phyloP scores from a whole-genome alignment of 2,329 filamentous ascomycete species.

The Trichoderma sp. region DNA sequence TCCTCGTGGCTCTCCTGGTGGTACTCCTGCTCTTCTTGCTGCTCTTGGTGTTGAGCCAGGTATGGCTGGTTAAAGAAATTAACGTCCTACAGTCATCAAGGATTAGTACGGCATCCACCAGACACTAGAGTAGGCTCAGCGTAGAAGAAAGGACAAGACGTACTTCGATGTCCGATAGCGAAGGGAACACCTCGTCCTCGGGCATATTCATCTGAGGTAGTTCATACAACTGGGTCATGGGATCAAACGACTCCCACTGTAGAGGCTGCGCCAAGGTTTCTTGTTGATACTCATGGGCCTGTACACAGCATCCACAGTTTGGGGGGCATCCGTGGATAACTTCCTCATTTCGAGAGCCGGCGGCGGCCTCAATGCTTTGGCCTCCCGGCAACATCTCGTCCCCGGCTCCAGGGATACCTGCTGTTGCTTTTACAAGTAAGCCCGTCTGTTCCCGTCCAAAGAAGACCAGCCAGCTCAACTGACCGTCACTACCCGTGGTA shows the following conservation, averaged over 20 bases:
- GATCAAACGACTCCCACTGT: not conserved
- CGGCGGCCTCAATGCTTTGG: not conserved
- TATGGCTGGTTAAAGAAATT: slow-evolving; percentile 13
- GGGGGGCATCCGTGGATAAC: not conserved
- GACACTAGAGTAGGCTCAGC: not conserved
- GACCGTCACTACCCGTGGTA: slow-evolving; percentile 2
- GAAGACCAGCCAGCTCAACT: not conserved
- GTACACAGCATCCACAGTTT: too few relatives aligned
- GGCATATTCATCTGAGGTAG: slow-evolving; percentile 1
- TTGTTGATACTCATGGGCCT: not conserved
- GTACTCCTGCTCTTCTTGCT: not conserved
- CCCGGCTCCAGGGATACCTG: not conserved
- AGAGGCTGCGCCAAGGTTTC: not conserved
- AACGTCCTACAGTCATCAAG: not conserved
- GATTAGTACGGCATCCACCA: not conserved
- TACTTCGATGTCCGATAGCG: slow-evolving; percentile 24
- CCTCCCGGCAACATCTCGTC: not conserved
- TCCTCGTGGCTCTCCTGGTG: too few relatives aligned
- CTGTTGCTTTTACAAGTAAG: not conserved
- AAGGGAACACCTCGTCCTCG: slow-evolving; percentile 19
- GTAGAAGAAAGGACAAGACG: not conserved
- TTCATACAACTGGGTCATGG: not conserved
- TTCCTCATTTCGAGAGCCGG: not conserved
- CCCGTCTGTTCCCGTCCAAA: not conserved
- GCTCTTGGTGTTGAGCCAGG: not conserved